Base-by-base conservation (phyloP, 768 basidiomycete species). In the Tylopilus vinaceipallidus region DNA sequence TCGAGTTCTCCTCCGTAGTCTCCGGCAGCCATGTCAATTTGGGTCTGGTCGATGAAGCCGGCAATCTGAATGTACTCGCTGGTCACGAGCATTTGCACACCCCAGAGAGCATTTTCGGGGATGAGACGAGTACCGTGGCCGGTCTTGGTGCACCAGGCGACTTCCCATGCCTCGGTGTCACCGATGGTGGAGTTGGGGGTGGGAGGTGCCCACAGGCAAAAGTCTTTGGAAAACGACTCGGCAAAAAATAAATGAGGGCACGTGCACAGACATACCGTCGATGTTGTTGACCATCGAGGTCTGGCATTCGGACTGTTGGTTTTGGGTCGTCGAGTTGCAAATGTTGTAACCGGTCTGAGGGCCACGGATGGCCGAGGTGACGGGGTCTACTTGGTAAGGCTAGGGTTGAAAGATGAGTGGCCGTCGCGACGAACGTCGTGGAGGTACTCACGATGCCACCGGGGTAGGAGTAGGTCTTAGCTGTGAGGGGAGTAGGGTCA, bases 1-100 rank as follows among this genome's bases (percentile, higher is more conserved):
- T 90, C 85, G 47, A 89, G 75, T 63, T 91, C 90, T 56, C 90
- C 90, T 55, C 91, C 90, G 36, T 60, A 77, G 58, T 92, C 90
- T 20, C 52, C 63, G 0, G 65, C 14, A 13, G 65, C 49, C 12
- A 91, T 56, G 67, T 86, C 77, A 54, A 93, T 62, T 42, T 66
- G 55, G 8, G 71, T 71, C 69, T 91, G 87, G 63, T 90, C 74
- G 52, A 91, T 77, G 67, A 75, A 81, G 9, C 86, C 90, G 34
- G 75, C 74, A 50, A 86, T 71, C 60, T 82, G 80, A 30, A 80
- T 63, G 56, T 87, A 88, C 50, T 75, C 75, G 1, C 78, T 74
- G 0, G 84, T 84, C 52, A 68, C 72, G 56, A 84, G 74, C 62
- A 76, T 73, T 68, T 91, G 88, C 0, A 87, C 72, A 47, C 86